A percentile compares a stretch with the other conserved stretches of the same genome.
These are phyloP conservation scores for Eucalyptus rudis DNA, from an alignment of 345 rosid species.

Conservation along the genomic window DNA sequence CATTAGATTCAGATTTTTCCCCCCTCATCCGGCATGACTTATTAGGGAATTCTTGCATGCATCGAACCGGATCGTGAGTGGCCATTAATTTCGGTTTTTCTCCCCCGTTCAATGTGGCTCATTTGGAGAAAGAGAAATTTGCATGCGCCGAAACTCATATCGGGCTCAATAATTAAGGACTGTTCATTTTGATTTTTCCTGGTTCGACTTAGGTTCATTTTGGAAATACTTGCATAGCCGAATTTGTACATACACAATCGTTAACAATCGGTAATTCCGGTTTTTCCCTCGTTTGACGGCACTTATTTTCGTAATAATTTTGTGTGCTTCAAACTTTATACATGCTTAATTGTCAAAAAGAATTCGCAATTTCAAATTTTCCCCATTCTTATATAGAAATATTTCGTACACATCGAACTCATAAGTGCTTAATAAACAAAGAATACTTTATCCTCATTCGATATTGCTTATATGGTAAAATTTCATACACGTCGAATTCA, in stretches of 20 bases:
- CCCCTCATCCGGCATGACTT: neutral
- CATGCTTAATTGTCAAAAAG: neutral
- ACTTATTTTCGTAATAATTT: neutral
- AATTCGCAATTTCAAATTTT: neutral
- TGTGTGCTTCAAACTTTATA: neutral
- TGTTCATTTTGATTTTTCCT: neutral
- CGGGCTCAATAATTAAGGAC: neutral
- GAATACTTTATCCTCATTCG: neutral
- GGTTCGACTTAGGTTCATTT: neutral
- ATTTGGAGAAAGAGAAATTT: neutral
- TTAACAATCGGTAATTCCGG: neutral
- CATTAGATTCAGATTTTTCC: neutral
- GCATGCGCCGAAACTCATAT: neutral
- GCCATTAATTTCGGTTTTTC: neutral
- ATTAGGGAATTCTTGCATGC: neutral
- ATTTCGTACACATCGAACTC: no score
- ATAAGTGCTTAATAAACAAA: neutral
- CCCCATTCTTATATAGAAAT: neutral
- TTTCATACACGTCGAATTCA: neutral
- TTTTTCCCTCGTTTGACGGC: neutral
- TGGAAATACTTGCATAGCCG: neutral
- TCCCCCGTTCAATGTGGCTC: neutral
- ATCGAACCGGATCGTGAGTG: accelerated
- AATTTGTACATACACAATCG: neutral
- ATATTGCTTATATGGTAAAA: neutral